Evolutionary conservation across 2,329 filamentous ascomycete genomes (phyloP), one percentile per base, ranked within the genome.

Genomic region (Trichoderma polysporum): DNA sequence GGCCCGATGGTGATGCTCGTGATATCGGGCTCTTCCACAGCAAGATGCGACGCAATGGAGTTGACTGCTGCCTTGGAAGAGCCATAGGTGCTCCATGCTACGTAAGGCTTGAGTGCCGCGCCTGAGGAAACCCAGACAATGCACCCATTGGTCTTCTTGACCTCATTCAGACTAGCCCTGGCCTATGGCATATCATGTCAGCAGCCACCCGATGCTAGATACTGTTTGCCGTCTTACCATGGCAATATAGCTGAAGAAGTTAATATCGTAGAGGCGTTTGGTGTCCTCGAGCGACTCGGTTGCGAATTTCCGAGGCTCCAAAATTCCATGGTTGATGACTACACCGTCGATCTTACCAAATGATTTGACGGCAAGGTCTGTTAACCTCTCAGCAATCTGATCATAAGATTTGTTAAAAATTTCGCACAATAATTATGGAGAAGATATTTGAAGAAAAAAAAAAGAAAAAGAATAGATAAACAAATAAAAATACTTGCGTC

Each of bases 1-100:
- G 94, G 94, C 4, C 89, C 84, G 37, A 97, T 81, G 0, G 91
- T 84, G 0, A 97, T 79, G 13, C 87, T 89, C 0, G 86, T 91
- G 52, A 97, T 88, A 15, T 89, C 83, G 1, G 90, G 88, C 77
- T 97, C 94, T 75, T 97, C 94, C 1, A 84, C 83, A 0, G 87
- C 87, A 39, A 97, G 78, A 39, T 94, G 92, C 49, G 85, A 79
- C 0, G 89, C 88, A 5, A 97, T 80, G 71, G 94, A 92, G 76
- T 96, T 96, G 73, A 95, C 76, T 1, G 91, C 92, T 0, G 93
- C 92, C 79, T 97, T 97, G 19, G 89, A 88, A 1, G 91, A 89
- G 1, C 93, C 92, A 74, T 97, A 97, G 3, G 90, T 85, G 39
- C 89, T 91, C 93, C 93, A 97, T 0, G 87, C 86, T 1, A 84